A percentile compares a stretch with the other conserved stretches of the same genome.
These are phyloP conservation scores for Boletus barrowsii DNA, from an alignment of 768 basidiomycete genomes.

Conservation along the genomic window DNA sequence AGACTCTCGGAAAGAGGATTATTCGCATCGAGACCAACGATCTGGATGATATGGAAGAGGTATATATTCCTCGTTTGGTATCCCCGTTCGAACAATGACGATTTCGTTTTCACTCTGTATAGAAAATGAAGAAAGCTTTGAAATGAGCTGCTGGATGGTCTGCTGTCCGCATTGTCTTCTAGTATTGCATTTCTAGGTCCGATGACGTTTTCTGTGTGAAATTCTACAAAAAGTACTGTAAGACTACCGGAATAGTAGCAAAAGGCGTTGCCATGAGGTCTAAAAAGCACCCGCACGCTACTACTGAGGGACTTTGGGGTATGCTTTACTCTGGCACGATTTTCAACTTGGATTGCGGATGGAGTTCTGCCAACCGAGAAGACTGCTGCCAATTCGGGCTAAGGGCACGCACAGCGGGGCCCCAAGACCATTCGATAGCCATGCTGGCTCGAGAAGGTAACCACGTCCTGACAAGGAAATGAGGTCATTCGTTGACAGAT, in stretches of 20 bases:
- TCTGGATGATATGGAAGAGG: constrained; percentile 93
- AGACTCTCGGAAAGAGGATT: constrained; percentile 73
- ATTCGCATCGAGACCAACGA: constrained; percentile 85
- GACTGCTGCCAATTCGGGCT: too few relatives aligned
- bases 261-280: not conserved
- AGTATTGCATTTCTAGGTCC: not conserved
- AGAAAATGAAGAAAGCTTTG: constrained; percentile 82
- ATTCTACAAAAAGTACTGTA: not conserved
- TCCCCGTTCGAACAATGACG: not conserved
- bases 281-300: too few relatives aligned
- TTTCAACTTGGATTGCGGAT: too few relatives aligned
- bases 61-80: constrained; percentile 32
- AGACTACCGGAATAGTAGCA: not conserved
- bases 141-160: constrained; percentile 50
- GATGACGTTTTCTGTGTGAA: not conserved
- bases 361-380: too few relatives aligned
- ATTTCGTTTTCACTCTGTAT: not conserved
- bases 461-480: too few relatives aligned
- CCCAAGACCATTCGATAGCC: too few relatives aligned
- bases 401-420: too few relatives aligned
- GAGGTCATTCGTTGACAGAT: not conserved
- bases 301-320: too few relatives aligned
- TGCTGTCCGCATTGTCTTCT: not conserved
- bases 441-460: too few relatives aligned
- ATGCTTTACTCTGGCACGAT: too few relatives aligned